Percentiles rank a stretch among this genome's conserved stretches.
Conservation (phyloP, 768 basidiomycete genomes). For the Rhizopogon rudus region DNA sequence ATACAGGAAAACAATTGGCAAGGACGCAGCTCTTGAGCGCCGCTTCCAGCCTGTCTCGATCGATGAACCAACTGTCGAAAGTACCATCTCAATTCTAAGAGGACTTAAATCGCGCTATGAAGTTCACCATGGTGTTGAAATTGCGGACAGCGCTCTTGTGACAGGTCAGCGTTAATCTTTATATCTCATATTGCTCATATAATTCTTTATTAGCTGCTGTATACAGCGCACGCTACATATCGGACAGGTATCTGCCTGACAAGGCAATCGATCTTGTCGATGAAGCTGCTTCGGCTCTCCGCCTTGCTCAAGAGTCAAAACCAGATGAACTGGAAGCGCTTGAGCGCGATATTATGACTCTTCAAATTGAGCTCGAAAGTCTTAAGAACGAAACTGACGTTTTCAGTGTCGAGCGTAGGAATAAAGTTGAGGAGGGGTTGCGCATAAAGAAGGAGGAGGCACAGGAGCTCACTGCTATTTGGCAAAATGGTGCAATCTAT, state of each 20-base stretch:
- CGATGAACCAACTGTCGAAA: slow-evolving; percentile 83
- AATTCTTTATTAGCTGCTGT: slow-evolving; percentile 55
- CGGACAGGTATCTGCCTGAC: slow-evolving; percentile 85
- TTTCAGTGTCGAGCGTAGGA: slow-evolving; percentile 71
- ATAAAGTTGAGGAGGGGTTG: slow-evolving; percentile 62
- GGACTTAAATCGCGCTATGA: slow-evolving; percentile 84
- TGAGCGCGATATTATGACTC: slow-evolving; percentile 78
- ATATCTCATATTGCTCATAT: not conserved
- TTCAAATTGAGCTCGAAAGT: slow-evolving; percentile 87
- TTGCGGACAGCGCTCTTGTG: slow-evolving; percentile 83
- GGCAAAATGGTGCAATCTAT: slow-evolving; percentile 59
- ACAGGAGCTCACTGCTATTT: slow-evolving; percentile 52
- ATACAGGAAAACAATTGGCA: slow-evolving; percentile 87
- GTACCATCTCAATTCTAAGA: slow-evolving; percentile 81
- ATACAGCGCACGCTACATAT: slow-evolving; percentile 80
- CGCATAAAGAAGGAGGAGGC: slow-evolving; percentile 59
- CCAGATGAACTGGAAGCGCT: slow-evolving; percentile 81
- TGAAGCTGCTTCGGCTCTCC: slow-evolving; percentile 84
- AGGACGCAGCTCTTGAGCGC: slow-evolving; percentile 87
- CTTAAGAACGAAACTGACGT: slow-evolving; percentile 85
- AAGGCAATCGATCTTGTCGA: slow-evolving; percentile 92
- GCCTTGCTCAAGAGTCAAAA: slow-evolving; percentile 85
- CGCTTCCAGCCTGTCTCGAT: slow-evolving; percentile 89
- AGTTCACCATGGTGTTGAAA: slow-evolving; percentile 91
- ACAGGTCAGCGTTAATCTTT: slow-evolving; percentile 46